phyloP scores from a whole-genome alignment of 2,329 filamentous ascomycete species.

The Penicillium crustosum region DNA sequence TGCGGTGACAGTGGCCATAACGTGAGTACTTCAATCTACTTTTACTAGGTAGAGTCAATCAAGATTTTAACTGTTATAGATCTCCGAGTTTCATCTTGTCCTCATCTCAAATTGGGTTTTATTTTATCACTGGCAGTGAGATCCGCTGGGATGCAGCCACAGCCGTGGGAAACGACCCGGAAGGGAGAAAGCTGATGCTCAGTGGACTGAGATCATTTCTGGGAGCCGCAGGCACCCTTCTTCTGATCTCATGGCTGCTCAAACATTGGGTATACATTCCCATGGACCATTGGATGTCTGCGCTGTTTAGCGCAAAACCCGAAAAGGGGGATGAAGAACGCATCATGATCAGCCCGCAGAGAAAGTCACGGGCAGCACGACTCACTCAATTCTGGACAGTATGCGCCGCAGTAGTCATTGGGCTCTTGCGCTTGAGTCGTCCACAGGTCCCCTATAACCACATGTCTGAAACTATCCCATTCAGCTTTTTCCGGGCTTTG shows the following conservation, averaged over 20 bases:
- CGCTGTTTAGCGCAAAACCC: constrained; percentile 16
- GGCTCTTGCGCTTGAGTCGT: constrained; percentile 24
- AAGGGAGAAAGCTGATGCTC: constrained; percentile 31
- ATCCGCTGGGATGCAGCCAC: constrained; percentile 34
- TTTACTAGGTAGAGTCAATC: no score
- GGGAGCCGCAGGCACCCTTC: constrained; percentile 19
- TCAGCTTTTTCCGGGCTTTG: constrained; percentile 27
- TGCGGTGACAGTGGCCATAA: constrained; percentile 17
- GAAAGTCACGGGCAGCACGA: background rate
- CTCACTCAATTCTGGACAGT: constrained; percentile 22
- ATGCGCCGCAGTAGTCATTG: constrained; percentile 8
- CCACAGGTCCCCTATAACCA: constrained; percentile 32
- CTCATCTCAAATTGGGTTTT: constrained; percentile 34
- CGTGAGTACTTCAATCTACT: constrained; percentile 20
- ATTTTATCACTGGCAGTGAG: constrained; percentile 34
- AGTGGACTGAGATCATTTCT: constrained; percentile 32
- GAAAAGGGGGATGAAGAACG: constrained; percentile 19
- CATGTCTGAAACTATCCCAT: constrained; percentile 33
- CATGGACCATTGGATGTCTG: constrained; percentile 26
- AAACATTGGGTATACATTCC: constrained; percentile 21
- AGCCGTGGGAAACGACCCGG: constrained; percentile 31
- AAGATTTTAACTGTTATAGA: constrained; percentile 13
- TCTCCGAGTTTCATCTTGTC: constrained; percentile 23
- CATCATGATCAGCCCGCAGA: constrained; percentile 9
- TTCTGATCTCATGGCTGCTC: constrained; percentile 23